Base-by-base conservation (phyloP, 106 monocot genomes). In the Dendrobium nobile region DNA sequence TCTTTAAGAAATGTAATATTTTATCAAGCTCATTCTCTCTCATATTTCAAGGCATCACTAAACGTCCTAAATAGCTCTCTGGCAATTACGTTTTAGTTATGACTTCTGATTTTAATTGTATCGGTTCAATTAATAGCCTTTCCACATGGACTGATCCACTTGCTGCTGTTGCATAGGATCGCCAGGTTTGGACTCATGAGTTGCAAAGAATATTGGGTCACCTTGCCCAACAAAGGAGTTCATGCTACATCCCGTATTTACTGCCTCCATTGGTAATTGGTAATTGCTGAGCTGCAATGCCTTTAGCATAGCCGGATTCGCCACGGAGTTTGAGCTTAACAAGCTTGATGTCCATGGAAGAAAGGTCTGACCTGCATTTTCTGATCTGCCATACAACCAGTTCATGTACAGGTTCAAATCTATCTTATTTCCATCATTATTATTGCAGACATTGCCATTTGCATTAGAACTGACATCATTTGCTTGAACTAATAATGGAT, bases 361-460 rank as follows among this genome's bases (percentile, higher is more conserved):
- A 22, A 55, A 6, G 19, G 45, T 9, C 13, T 76, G 81, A 16
- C 61, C 82, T 4, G 48, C 31, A 54, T 55, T 76, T 7, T 77
- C 76, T 26, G 82, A 79, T 82, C 84, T 45, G 26, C 77, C 70
- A 10, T 81, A 54, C 47, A 85, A 33, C 84, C 89, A 89, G 59
- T 80, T 82, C 84, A 85, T 75, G 75, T 82, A 82, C 44, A 77
- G 22, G 79, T 75, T 82, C 82, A 84, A 59, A 45, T 84, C 86
- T 54, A 82, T 75, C 65, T 33, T 80, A 42, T 41, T 72, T 44
- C 41, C 33, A 24, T 24, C 48, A 54, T 73, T 82, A 72, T 5
- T 56, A 58, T 68, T 54, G 54, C 5, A 45, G 3, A 2, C 51
- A 51, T 51, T 51, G 51, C 10, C 51, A 51, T 51, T 51, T 51